Base-by-base conservation (phyloP, 176 grass and related monocot species). In the Rhynchospora pubera region DNA sequence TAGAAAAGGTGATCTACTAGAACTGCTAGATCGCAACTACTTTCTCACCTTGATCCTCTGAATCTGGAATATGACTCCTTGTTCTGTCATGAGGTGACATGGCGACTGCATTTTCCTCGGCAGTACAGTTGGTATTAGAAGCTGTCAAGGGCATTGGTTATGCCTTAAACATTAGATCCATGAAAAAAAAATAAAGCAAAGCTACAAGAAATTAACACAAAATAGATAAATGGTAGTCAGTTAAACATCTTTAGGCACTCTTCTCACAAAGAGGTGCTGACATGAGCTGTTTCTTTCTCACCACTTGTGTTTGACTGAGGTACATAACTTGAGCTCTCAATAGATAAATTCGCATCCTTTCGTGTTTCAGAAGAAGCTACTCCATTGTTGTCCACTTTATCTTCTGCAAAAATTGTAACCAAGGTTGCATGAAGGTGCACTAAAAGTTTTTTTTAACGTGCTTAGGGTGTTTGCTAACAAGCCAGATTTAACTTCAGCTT, bases 381-480 rank as follows among this genome's bases (percentile, higher is more conserved):
- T 26, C 70, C 6, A 7, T 74, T 26, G 45, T 15, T 18, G 46
- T 74, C 51, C 46, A 52, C 70, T 26, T 74, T 12, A 74, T 74
- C 70, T 74, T 10, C 70, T 74, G 47, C 70, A 74, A 23, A 74
- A 74, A 74, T 39, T 74, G 70, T 74, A 52, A 50, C 9, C 51
- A 74, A 26, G 21, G 46, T 74, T 51, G 46, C 19, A 51, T 28
- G 21, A 50, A 26, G 24, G 70, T 51, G 21, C 70, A 52, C 70
- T 52, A 3, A 26, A 21, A 51, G 9, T 74, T 26, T 74, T 26
- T 74, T 74, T 74, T 52, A 52, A 0, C 34, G n/a, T 26, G 46
- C 46, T 6, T 21, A 52, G 19, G 10, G 63, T 66, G 28, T 13
- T 16, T 39, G 63, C 11, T 66, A 2, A 32, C 6, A 74, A 22